Base-by-base conservation (phyloP, 2,329 filamentous ascomycete genomes). In the Sclerotinia spermophila region DNA sequence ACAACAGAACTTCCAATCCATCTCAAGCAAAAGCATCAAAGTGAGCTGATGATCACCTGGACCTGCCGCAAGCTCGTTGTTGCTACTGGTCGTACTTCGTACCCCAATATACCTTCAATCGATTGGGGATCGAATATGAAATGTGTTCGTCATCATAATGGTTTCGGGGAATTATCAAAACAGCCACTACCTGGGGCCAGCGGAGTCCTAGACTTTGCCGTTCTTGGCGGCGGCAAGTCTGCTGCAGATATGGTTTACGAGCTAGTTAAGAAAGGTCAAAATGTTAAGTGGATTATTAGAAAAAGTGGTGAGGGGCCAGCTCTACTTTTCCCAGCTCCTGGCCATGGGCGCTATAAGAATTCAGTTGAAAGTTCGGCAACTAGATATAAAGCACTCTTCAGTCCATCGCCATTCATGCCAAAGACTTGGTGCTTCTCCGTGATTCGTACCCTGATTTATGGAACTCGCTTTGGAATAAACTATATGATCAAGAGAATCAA, bases 311-410 rank as follows among this genome's bases (percentile, higher is more conserved):
- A 69, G 27, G 68, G 68, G 11, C 68, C 68, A 24, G 61, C 60
- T 56, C 64, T 70, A 15, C 33, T 67, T 5, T 67, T 67, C 42
- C 53, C 68, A 1, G 48, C 61, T 4, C 24, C 48, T 27, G 68
- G 35, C 11, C 15, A 58, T 44, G 68, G 60, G 8, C 44, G 38
- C 53, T 70, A 70, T 33, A 70, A 48, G 33, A 70, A 56, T 66
- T 45, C 68, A 5, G 72, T 77, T 5, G 77, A 69, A 62, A 69
- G 33, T 5, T 44, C 42, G 5, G 67, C 56, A 62, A 64, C 67
- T 2, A 53, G 67, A 11, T 11, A 40, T 8, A 69, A 64, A 17
- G 67, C 56, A 40, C 53, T 60, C 17, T 64, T 69, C 38, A 69
- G 56, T 33, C 67, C 67, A 30, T 69, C 67, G 24, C 27, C 67